Evolutionary conservation across 208 protist genomes (phyloP).

Genomic region (Lotmaria passim): DNA sequence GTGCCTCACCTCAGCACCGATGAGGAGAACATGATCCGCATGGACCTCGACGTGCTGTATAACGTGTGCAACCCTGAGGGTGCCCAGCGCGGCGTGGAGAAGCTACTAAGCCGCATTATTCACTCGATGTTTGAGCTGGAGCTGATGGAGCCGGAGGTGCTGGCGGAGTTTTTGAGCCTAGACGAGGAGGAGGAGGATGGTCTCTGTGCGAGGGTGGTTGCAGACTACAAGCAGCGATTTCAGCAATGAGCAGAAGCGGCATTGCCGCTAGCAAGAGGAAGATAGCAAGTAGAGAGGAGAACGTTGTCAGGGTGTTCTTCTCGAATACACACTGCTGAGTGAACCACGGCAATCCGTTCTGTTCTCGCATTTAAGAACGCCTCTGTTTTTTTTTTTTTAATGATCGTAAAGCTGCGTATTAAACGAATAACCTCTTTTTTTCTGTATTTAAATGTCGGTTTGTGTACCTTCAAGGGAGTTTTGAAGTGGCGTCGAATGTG

Average conservation of each 20-base stretch:
- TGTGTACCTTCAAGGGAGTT: not conserved
- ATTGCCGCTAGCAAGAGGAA: too few species aligned
- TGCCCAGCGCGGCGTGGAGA: conserved; percentile 57
- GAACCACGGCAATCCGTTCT: not conserved
- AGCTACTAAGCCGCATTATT: conserved; percentile 65
- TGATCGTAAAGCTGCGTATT: not conserved
- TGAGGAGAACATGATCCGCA: conserved; percentile 46
- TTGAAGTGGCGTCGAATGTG: too few species aligned
- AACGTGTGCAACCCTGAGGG: conserved; percentile 55
- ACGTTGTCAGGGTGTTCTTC: too few species aligned
- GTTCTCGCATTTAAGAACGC: not conserved
- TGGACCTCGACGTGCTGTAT: conserved; percentile 64
- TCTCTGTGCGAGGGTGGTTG: conserved; percentile 40
- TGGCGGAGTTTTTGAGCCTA: conserved; percentile 49
- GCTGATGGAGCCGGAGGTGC: conserved; percentile 58
- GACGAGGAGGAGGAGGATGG: conserved; percentile 46
- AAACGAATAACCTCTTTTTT: conserved; percentile 10
- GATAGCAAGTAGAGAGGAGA: too few species aligned
- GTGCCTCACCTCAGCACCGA: conserved; percentile 37
- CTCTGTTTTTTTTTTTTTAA: not conserved
- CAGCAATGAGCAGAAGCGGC: not conserved
- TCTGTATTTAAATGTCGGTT: not conserved
- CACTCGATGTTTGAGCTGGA: conserved; percentile 63
- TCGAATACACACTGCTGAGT: too few species aligned
- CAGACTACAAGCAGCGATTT: conserved; percentile 37